Evolutionary conservation across 768 basidiomycete species (phyloP).

Genomic region (Podaxis sp.): DNA sequence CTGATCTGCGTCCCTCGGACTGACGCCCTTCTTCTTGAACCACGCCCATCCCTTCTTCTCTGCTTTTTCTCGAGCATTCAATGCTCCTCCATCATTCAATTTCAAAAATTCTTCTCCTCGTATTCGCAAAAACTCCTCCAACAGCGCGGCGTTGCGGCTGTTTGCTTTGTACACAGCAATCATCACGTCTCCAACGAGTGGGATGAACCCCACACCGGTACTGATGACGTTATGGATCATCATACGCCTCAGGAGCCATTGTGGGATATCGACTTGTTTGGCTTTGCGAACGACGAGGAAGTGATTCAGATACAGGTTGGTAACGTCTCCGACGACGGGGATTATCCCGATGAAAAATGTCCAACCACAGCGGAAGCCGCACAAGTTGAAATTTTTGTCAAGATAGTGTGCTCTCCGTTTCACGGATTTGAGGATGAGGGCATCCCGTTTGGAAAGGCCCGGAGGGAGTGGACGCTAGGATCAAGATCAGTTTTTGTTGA

Average conservation of each 20-base stretch:
- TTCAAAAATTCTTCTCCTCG: constrained; percentile 72
- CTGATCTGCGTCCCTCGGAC: constrained; percentile 33
- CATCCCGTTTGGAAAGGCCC: constrained; percentile 74
- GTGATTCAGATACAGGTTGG: constrained; percentile 66
- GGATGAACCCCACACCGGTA: constrained; percentile 60
- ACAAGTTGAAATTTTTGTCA: constrained; percentile 80
- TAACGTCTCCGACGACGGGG: constrained; percentile 65
- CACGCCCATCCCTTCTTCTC: constrained; percentile 21
- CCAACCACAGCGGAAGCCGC: constrained; percentile 84
- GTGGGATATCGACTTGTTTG: constrained; percentile 60
- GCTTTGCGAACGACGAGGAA: constrained; percentile 73
- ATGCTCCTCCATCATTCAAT: constrained; percentile 26
- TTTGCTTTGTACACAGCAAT: constrained; percentile 84
- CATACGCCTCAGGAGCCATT: constrained; percentile 73
- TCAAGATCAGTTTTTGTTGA: neutral
- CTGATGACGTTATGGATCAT: constrained; percentile 70
- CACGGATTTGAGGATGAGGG: constrained; percentile 68
- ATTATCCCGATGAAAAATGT: constrained; percentile 76
- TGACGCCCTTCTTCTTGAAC: constrained; percentile 19
- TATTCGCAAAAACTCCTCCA: constrained; percentile 80
- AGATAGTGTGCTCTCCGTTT: constrained; percentile 78
- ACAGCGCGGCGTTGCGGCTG: constrained; percentile 78
- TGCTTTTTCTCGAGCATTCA: constrained; percentile 13
- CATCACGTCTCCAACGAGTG: constrained; percentile 70
- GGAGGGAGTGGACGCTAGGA: constrained; percentile 63